Evolutionary conservation across 129 eudicot species (phyloP).

Genomic region (Pseudognaphalium luteoalbum): DNA sequence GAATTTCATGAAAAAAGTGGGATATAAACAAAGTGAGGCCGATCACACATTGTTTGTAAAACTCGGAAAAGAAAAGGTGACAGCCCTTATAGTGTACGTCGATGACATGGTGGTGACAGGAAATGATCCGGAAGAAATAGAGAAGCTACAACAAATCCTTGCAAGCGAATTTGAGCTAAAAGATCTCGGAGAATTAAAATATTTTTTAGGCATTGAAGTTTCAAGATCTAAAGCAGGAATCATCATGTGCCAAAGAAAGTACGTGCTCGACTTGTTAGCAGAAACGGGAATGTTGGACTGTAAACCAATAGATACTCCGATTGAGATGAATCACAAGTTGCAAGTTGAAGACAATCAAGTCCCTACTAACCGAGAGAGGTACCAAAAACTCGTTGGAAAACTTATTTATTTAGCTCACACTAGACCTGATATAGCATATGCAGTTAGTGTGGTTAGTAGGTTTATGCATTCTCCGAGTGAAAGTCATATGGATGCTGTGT

Average conservation of each 20-base stretch:
- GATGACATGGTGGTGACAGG: too few relatives aligned
- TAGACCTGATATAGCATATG: too few relatives aligned
- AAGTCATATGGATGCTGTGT: too few relatives aligned
- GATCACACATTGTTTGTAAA: not conserved
- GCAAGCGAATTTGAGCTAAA: too few relatives aligned
- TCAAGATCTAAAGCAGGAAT: not conserved
- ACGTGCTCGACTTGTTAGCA: not conserved
- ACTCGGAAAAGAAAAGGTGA: not conserved
- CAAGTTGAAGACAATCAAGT: not conserved
- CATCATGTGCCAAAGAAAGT: not conserved
- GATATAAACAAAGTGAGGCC: not conserved
- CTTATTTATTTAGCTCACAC: not conserved
- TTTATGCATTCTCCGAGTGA: too few relatives aligned
- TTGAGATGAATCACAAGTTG: not conserved
- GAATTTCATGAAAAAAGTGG: too few relatives aligned
- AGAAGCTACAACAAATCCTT: too few relatives aligned
- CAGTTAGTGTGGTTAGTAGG: too few relatives aligned
- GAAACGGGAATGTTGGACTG: not conserved
- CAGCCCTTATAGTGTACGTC: not conserved
- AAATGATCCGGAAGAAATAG: too few relatives aligned
- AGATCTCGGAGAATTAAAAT: too few relatives aligned
- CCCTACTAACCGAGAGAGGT: not conserved
- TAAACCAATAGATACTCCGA: not conserved
- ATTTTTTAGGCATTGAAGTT: not conserved
- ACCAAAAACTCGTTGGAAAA: not conserved